phyloP scores from a whole-genome alignment of 2,329 filamentous ascomycete genomes.

The Calonectria pseudoreteaudii region DNA sequence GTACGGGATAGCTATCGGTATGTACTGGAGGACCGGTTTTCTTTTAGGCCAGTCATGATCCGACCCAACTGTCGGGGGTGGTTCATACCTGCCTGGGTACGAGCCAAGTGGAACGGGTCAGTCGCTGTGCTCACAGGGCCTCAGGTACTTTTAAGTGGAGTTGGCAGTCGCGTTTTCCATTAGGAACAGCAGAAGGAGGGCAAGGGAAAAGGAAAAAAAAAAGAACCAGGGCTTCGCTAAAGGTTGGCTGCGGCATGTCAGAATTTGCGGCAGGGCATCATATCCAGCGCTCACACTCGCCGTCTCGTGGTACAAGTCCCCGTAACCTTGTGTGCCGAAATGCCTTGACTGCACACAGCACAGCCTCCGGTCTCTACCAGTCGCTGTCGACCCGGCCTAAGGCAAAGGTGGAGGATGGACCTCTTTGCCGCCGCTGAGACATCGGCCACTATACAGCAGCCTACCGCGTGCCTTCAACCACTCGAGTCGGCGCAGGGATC shows the following conservation, averaged over 20 bases:
- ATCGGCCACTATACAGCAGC: background rate
- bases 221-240: background rate
- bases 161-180: background rate
- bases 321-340: background rate
- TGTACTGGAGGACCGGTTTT: background rate
- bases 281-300: background rate
- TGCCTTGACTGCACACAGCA: background rate
- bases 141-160: background rate
- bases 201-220: background rate
- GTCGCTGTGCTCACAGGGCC: background rate
- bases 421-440: constrained; percentile 1
- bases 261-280: background rate
- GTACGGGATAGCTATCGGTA: background rate
- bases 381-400: background rate
- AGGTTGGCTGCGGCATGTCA: background rate
- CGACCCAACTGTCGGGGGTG: background rate
- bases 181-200: background rate
- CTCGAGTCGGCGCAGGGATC: constrained; percentile 8
- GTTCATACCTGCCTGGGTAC: background rate
- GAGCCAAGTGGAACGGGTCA: background rate
- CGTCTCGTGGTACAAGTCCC: background rate
- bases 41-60: background rate
- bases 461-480: background rate
- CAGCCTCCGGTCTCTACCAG: constrained; percentile 1
- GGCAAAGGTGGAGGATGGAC: background rate